Evolutionary conservation across 1,139 yeast species (phyloP).

Genomic region (Candida tetrigidarum): DNA sequence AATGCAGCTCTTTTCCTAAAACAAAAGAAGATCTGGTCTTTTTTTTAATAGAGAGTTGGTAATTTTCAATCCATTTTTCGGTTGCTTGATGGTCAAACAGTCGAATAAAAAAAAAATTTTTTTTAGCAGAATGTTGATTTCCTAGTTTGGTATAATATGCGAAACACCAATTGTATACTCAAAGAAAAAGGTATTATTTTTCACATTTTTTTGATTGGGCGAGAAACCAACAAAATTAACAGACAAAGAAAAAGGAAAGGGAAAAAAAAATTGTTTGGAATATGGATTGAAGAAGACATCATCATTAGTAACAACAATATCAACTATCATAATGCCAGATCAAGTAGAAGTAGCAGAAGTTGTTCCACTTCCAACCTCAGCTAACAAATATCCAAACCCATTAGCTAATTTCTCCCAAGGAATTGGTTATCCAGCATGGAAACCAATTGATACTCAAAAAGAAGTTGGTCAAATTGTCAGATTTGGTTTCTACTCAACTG

Average conservation of each 20-base stretch:
- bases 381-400: constrained; percentile 48
- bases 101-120: constrained; percentile 3
- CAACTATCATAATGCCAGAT: constrained; percentile 16
- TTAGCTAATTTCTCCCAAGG: constrained; percentile 45
- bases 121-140: constrained; percentile 8
- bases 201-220: constrained; percentile 18
- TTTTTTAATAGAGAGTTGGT: neutral
- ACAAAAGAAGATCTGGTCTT: neutral
- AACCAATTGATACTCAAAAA: constrained; percentile 48
- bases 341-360: constrained; percentile 13
- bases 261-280: neutral
- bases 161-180: too few species aligned
- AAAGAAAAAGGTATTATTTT: constrained; percentile 7
- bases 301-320: neutral
- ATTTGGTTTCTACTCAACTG: constrained; percentile 48
- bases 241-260: constrained; percentile 5
- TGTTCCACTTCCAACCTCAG: constrained; percentile 35
- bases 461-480: constrained; percentile 45
- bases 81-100: constrained; percentile 6
- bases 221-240: neutral
- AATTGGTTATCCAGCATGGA: constrained; percentile 48
- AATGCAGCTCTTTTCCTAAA: neutral
- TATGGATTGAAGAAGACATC: neutral
- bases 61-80: constrained; percentile 6
- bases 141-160: constrained; percentile 9